phyloP scores from a whole-genome alignment of 495 filamentous ascomycete genomes.

The Aspergillus nanangensis region DNA sequence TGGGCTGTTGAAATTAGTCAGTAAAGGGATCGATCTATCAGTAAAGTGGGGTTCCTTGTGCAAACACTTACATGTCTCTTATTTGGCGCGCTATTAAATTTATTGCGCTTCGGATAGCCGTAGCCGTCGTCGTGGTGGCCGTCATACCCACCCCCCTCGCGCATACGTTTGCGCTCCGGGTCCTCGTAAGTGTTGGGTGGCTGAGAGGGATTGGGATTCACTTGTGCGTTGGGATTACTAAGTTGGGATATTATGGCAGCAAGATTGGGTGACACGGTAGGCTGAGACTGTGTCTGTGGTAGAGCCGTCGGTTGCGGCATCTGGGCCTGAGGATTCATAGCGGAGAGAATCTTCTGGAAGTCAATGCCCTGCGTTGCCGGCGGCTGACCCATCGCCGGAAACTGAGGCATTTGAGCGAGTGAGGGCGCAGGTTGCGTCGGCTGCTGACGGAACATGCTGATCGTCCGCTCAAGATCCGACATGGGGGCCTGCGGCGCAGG shows the following conservation, averaged over 20 bases:
- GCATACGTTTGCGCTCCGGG: slow-evolving; percentile 41
- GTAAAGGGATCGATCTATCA: slow-evolving; percentile 2
- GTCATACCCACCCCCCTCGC: slow-evolving; percentile 29
- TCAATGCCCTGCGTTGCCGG: slow-evolving; percentile 21
- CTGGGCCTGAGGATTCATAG: slow-evolving; percentile 33
- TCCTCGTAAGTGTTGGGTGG: slow-evolving; percentile 30
- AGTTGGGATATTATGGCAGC: slow-evolving; percentile 49
- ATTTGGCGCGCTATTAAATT: slow-evolving; percentile 23
- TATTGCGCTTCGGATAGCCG: slow-evolving; percentile 32
- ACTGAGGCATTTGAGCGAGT: slow-evolving; percentile 22
- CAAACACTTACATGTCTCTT: slow-evolving; percentile 34
- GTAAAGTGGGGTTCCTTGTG: neutral
- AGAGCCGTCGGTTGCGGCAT: slow-evolving; percentile 23
- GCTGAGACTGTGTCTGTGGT: slow-evolving; percentile 23
- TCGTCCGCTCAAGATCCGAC: slow-evolving; percentile 36
- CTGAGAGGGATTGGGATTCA: slow-evolving; percentile 13
- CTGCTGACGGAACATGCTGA: slow-evolving; percentile 42
- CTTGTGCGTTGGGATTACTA: slow-evolving; percentile 27
- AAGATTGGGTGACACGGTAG: slow-evolving; percentile 33
- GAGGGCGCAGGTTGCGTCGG: slow-evolving; percentile 11
- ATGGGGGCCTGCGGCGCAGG: slow-evolving; percentile 20
- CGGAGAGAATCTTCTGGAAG: slow-evolving; percentile 31
- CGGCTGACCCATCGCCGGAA: slow-evolving; percentile 16
- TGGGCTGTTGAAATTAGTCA: slow-evolving; percentile 27
- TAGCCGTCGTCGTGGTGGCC: slow-evolving; percentile 24